These are phyloP conservation scores for Pelargonium cotyledonis DNA, from an alignment of 441 rosid species.

Conservation along the genomic window DNA sequence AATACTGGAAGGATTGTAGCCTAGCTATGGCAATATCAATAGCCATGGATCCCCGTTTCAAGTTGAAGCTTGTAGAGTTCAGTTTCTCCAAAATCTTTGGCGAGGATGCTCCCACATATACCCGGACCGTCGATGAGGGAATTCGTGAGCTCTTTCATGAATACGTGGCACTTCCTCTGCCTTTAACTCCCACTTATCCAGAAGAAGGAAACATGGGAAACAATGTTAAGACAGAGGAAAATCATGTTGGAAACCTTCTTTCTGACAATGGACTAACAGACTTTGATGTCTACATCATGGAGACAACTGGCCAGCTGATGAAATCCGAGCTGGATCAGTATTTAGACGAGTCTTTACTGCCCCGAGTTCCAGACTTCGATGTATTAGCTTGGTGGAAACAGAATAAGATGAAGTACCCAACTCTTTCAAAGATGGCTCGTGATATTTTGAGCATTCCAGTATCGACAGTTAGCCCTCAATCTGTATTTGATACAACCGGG, in stretches of 20 bases:
- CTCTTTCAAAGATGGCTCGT: slow-evolving; percentile 76
- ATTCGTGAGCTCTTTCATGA: slow-evolving; percentile 72
- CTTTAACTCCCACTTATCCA: slow-evolving; percentile 43
- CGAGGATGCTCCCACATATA: slow-evolving; percentile 54
- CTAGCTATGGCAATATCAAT: slow-evolving; percentile 63
- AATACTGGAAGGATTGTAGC: slow-evolving; percentile 75
- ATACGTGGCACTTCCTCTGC: slow-evolving; percentile 54
- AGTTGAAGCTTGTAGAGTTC: slow-evolving; percentile 89
- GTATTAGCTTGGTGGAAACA: slow-evolving; percentile 83
- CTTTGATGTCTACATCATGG: slow-evolving; percentile 73
- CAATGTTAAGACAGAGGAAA: slow-evolving; percentile 31
- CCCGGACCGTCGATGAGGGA: slow-evolving; percentile 62
- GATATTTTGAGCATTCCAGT: slow-evolving; percentile 56
- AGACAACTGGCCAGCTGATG: slow-evolving; percentile 55
- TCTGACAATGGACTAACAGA: slow-evolving; percentile 59
- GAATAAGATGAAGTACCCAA: slow-evolving; percentile 73
- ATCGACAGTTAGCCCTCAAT: slow-evolving; percentile 49
- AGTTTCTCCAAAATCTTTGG: slow-evolving; percentile 68
- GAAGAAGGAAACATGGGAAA: slow-evolving; percentile 41
- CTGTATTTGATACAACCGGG: slow-evolving; percentile 41
- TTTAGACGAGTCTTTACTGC: slow-evolving; percentile 67
- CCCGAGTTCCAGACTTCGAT: slow-evolving; percentile 65
- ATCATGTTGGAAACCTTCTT: slow-evolving; percentile 30
- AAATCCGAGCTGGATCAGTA: slow-evolving; percentile 83
- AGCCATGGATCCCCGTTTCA: slow-evolving; percentile 91